Base-by-base conservation (phyloP, 371 early-diverging fungal species). In the Haplosporangium sp. region DNA sequence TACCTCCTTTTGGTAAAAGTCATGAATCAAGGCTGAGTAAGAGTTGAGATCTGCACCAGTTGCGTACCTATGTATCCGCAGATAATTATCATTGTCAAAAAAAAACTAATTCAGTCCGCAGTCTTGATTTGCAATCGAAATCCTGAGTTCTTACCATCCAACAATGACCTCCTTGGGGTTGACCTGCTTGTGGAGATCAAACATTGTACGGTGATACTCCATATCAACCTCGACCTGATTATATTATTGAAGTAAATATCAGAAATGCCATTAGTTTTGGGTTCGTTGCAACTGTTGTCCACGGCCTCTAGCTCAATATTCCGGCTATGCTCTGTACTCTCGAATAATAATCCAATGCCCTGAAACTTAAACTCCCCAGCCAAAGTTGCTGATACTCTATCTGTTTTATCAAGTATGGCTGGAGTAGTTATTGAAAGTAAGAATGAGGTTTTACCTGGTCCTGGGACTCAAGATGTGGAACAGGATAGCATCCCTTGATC, bases 81-180 rank as follows among this genome's bases (percentile, higher is more conserved):
- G 40, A 40, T 59, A 9, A 59, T 39, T 37, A 59, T 38, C 19
- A 56, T 15, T 10, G 7, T 27, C 57, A 56, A 10, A 27, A 56
- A 56, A 27, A 56, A 56, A 34, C 11, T 9, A 2, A 56, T 56
- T 20, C 57, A 10, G 15, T 19, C 20, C 4, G 34, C 17, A 9
- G 8, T 50, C n/a, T 50, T 50, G n/a, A 5, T 35, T 40, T 8
- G 42, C 35, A 17, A 39, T 17, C 7, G 6, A 39, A 47, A 13
- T 17, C 42, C 50, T n/a, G 13, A 15, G 34, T 20, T 34, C 70
- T 64, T 72, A 92, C 98, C 98, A 98, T 67, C 98, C 98, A 57
- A 98, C 91, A 74, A 97, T 91, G 61, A 90, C 86, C 84, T 97
- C 97, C 72, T 93, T 92, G n/a, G 95, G 88, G 76, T 96, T 96